phyloP scores from a whole-genome alignment of 768 basidiomycete species.

The Auricularia heimuer region DNA sequence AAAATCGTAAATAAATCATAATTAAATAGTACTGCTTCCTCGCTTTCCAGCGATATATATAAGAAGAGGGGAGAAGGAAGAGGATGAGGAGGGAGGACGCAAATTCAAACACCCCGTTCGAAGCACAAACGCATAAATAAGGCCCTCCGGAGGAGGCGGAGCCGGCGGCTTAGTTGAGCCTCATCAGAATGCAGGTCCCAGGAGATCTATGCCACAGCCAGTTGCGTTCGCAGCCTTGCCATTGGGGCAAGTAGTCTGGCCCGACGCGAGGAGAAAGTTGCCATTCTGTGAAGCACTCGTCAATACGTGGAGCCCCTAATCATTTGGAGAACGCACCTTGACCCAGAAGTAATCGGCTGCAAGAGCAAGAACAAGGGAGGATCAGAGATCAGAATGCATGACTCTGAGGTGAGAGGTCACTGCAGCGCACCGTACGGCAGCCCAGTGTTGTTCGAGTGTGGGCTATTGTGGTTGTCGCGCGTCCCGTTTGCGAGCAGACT shows the following conservation, averaged over 20 bases:
- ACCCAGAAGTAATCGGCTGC: slow-evolving; percentile 4
- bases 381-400: too few relatives aligned
- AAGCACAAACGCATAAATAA: too few relatives aligned
- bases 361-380: too few relatives aligned
- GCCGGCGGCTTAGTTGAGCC: not conserved
- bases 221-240: not conserved
- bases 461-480: slow-evolving; percentile 4
- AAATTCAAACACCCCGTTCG: too few relatives aligned
- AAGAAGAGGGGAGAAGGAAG: too few relatives aligned
- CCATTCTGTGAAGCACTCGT: not conserved
- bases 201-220: not conserved
- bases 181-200: not conserved
- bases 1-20: too few relatives aligned
- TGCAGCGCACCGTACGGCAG: not conserved
- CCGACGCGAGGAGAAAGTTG: not conserved
- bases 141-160: too few relatives aligned
- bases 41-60: too few relatives aligned
- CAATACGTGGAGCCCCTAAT: too few relatives aligned
- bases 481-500: slow-evolving; percentile 5
- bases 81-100: too few relatives aligned
- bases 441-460: slow-evolving; percentile 5
- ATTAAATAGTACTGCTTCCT: too few relatives aligned
- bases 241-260: not conserved
- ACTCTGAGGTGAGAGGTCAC: too few relatives aligned
- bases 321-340: not conserved